Evolutionary conservation across 768 basidiomycete species (phyloP).

Genomic region (Termitomyces eurrhizus): DNA sequence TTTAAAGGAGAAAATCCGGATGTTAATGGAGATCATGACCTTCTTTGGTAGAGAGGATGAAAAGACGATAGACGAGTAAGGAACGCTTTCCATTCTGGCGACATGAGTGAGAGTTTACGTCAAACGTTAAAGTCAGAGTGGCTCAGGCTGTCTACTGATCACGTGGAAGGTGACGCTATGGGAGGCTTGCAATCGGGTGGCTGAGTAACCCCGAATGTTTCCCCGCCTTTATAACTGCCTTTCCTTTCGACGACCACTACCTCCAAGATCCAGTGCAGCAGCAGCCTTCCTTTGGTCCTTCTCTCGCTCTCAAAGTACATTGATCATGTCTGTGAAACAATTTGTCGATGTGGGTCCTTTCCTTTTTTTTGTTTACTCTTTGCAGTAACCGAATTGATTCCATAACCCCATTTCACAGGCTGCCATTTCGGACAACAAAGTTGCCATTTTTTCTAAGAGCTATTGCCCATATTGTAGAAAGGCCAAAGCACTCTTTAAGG

Average conservation of each 20-base stretch:
- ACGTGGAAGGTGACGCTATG: conserved; percentile 15
- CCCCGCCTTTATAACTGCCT: conserved; percentile 17
- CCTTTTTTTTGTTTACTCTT: not conserved
- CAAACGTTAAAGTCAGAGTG: not conserved
- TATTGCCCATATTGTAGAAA: conserved; percentile 49
- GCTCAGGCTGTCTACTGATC: not conserved
- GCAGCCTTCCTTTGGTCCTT: conserved; percentile 25
- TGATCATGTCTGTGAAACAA: conserved; percentile 34
- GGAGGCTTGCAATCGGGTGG: not conserved
- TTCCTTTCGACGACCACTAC: conserved; percentile 8
- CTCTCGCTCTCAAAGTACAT: conserved; percentile 25
- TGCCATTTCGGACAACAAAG: conserved; percentile 45
- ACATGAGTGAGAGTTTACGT: not conserved
- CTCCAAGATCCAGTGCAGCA: conserved; percentile 11
- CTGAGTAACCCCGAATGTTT: conserved; percentile 16
- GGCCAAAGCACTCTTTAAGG: conserved; percentile 44
- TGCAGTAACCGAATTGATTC: not conserved
- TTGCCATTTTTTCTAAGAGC: conserved; percentile 59
- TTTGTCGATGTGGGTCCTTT: conserved; percentile 37
- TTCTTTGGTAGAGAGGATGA: not conserved
- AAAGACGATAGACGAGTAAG: not conserved
- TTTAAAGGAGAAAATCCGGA: not conserved
- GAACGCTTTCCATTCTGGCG: not conserved
- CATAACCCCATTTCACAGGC: conserved; percentile 27
- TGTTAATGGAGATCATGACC: too few relatives aligned